These are phyloP conservation scores for Starmerella sirachaensis DNA, from an alignment of 805 yeast species.

Conservation along the genomic window DNA sequence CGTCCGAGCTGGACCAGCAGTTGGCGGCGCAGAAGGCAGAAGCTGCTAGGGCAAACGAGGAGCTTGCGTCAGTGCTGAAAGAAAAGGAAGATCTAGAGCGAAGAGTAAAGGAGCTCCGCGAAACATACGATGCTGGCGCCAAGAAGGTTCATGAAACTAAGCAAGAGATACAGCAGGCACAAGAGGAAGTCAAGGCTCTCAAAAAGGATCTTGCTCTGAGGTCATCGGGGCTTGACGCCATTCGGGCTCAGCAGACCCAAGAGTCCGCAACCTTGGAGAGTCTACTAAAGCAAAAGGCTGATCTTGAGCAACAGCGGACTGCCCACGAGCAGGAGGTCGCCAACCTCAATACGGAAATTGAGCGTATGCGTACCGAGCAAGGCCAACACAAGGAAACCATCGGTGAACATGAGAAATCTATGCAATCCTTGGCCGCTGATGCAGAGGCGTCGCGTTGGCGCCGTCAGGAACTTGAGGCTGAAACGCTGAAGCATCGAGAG, in stretches of 20 bases:
- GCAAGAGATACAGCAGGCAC: constrained; percentile 41
- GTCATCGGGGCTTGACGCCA: constrained; percentile 21
- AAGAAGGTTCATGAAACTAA: constrained; percentile 65
- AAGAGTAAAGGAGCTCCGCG: constrained; percentile 54
- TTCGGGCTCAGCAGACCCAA: constrained; percentile 19
- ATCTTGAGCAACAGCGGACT: constrained; percentile 9
- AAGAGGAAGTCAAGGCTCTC: constrained; percentile 36
- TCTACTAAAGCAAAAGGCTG: constrained; percentile 23
- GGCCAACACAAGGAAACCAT: constrained; percentile 5
- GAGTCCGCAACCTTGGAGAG: constrained; percentile 4
- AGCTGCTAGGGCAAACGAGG: constrained; percentile 46
- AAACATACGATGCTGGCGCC: constrained; percentile 67
- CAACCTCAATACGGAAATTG: not conserved
- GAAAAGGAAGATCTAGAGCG: constrained; percentile 60
- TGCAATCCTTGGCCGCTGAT: constrained; percentile 5
- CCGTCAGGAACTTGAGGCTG: constrained; percentile 15
- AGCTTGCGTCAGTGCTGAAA: constrained; percentile 53
- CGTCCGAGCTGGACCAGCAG: constrained; percentile 6
- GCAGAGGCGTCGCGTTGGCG: constrained; percentile 9
- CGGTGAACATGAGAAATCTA: constrained; percentile 7
- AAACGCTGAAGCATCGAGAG: constrained; percentile 14
- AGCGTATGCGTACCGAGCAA: constrained; percentile 1
- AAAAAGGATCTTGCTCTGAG: constrained; percentile 23
- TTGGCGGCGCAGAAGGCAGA: constrained; percentile 13
- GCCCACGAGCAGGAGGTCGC: constrained; percentile 13